Conservation (phyloP, 306 rosid genomes). For the Castanopsis chinensis region DNA sequence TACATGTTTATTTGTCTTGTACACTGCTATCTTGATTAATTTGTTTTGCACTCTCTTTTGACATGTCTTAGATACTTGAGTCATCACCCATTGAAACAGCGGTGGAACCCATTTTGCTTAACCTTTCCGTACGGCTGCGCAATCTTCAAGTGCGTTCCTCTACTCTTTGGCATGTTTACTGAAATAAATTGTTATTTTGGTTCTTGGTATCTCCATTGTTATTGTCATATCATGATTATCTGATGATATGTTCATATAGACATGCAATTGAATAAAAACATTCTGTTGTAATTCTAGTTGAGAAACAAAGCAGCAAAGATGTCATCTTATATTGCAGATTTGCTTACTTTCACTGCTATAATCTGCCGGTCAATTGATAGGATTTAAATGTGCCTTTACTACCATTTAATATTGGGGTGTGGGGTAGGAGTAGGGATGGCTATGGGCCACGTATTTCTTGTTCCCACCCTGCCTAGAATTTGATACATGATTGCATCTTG, state of each 20-base stretch:
- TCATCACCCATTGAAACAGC: constrained; percentile 85
- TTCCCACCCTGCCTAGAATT: not conserved
- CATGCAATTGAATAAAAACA: too few relatives aligned
- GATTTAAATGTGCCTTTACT: not conserved
- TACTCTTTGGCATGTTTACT: not conserved
- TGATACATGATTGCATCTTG: not conserved
- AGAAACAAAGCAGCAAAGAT: too few relatives aligned
- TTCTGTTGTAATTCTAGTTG: too few relatives aligned
- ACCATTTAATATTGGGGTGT: too few relatives aligned
- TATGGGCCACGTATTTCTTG: too few relatives aligned
- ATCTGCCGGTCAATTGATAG: not conserved
- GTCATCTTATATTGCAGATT: not conserved
- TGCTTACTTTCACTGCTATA: not conserved
- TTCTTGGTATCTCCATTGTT: constrained; percentile 11
- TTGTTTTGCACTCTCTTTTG: constrained; percentile 22
- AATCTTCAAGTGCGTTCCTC: constrained; percentile 74
- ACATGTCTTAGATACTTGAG: constrained; percentile 62
- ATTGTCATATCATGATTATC: not conserved
- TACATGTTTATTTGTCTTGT: not conserved
- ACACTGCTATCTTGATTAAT: constrained; percentile 14
- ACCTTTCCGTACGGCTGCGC: constrained; percentile 77
- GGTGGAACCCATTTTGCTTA: constrained; percentile 83
- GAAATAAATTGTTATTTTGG: not conserved
- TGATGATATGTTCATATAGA: not conserved
- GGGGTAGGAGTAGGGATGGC: too few relatives aligned